phyloP scores from a whole-genome alignment of 2,329 filamentous ascomycete species.

The Diaporthe vaccinii region DNA sequence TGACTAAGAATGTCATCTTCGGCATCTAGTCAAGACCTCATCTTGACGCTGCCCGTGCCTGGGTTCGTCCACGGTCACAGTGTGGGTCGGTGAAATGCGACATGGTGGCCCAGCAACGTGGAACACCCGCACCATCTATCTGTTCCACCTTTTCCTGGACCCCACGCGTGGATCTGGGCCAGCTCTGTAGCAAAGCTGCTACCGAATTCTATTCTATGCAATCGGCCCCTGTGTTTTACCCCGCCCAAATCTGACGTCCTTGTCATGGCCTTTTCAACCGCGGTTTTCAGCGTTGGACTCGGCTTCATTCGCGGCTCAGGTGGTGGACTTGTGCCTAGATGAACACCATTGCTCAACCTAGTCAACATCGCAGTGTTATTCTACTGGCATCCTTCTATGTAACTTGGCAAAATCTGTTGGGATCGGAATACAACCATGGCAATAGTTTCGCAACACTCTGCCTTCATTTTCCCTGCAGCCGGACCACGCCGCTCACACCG shows the following conservation, averaged over 20 bases:
- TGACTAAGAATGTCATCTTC: background rate
- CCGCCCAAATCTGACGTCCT: background rate
- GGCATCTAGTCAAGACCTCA: background rate
- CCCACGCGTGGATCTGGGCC: constrained; percentile 10
- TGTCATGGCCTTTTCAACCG: background rate
- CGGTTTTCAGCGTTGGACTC: background rate
- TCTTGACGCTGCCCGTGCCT: background rate
- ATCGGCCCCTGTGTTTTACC: constrained; percentile 7
- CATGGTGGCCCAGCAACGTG: constrained; percentile 35
- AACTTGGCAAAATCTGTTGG: background rate
- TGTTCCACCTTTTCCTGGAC: constrained; percentile 35
- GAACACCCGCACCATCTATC: constrained; percentile 24
- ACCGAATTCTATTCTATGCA: background rate
- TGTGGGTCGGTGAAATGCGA: constrained; percentile 20
- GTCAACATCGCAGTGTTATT: background rate
- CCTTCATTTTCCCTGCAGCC: background rate
- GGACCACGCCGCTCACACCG: constrained; percentile 33
- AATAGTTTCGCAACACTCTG: constrained; percentile 1
- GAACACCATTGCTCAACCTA: too few species aligned
- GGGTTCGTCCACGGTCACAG: background rate
- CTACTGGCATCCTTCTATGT: background rate
- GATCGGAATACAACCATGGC: background rate
- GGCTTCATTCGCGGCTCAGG: background rate
- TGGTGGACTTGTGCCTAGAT: background rate
- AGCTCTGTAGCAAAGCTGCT: constrained; percentile 8